Base-by-base conservation (phyloP, 179 eudicot genomes). In the Spinacia oleracea region DNA sequence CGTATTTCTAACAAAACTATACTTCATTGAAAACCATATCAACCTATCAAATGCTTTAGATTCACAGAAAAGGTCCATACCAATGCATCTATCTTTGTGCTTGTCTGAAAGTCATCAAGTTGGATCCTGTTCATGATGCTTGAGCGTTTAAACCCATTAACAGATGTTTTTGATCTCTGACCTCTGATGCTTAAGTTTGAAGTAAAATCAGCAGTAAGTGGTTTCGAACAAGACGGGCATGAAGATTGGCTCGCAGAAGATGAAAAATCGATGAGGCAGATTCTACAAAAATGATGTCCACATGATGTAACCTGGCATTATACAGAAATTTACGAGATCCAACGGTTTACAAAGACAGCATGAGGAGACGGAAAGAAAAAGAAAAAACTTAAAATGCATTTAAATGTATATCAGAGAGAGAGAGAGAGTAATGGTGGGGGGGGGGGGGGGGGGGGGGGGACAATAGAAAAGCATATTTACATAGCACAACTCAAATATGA, bases 61-160 rank as follows among this genome's bases (percentile, higher is more conserved):
- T 51, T 51, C 9, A 53, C 55, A 56, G 12, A 73, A 40, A 34
- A 64, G 46, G 76, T 34, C 84, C 91, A 43, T 93, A 96, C 99
- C 98, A 96, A 77, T 43, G 99, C 99, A 74, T 96, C 99, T 35
- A 93, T 93, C 84, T 96, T 96, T 38, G 99, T 93, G 84, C 99
- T 96, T 32, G 99, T 92, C 88, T 93, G 94, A 81, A 96, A 96
- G 74, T 89, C 89, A 73, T 90, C 87, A 40, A 92, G 94, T 74
- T 70, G 80, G 73, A 96, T 85, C 80, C 96, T 86, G 80, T 93
- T 93, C 77, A 96, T 64, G 86, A 96, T 96, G 84, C 99, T 96
- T 74, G 98, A 89, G 9, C 90, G 62, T 87, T 72, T 96, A 72
- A 85, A 93, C 53, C 97, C 98, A 81, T 89, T 88, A 63, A 90